Evolutionary conservation across 495 filamentous ascomycete species (phyloP).

Genomic region (Aspergillus affinis): DNA sequence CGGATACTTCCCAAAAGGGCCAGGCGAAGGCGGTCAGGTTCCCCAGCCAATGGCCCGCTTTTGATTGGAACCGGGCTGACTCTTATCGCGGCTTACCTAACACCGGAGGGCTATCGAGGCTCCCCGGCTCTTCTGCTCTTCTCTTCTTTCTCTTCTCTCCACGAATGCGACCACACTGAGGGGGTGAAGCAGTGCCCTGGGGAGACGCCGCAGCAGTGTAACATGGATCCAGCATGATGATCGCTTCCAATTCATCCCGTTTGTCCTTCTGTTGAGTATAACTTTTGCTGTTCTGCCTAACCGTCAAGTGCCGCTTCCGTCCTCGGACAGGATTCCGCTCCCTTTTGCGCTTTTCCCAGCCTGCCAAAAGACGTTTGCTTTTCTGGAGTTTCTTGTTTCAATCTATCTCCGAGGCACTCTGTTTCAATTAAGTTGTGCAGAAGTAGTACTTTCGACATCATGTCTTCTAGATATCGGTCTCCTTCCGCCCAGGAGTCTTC

Average conservation of each 20-base stretch:
- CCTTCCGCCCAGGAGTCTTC: constrained; percentile 2
- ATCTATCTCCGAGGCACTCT: neutral
- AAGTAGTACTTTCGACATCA: neutral
- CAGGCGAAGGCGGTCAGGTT: too few species aligned
- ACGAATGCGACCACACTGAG: neutral
- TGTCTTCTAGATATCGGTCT: neutral
- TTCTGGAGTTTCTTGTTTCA: neutral
- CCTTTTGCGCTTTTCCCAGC: neutral
- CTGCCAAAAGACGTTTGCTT: neutral
- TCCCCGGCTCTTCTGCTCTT: neutral
- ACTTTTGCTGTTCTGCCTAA: neutral
- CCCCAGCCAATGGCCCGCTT: too few species aligned
- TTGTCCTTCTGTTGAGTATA: neutral
- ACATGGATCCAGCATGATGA: neutral
- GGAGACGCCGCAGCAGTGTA: neutral
- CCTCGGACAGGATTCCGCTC: too few species aligned
- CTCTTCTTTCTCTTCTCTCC: neutral
- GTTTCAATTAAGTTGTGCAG: neutral
- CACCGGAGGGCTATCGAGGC: neutral
- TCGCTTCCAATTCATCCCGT: neutral
- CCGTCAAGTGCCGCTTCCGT: neutral
- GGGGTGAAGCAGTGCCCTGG: neutral
- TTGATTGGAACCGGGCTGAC: too few species aligned
- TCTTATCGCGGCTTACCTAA: neutral
- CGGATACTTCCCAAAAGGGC: too few species aligned